These are phyloP conservation scores for Rhodotorula graminis DNA, from an alignment of 768 basidiomycete species.

Conservation along the genomic window DNA sequence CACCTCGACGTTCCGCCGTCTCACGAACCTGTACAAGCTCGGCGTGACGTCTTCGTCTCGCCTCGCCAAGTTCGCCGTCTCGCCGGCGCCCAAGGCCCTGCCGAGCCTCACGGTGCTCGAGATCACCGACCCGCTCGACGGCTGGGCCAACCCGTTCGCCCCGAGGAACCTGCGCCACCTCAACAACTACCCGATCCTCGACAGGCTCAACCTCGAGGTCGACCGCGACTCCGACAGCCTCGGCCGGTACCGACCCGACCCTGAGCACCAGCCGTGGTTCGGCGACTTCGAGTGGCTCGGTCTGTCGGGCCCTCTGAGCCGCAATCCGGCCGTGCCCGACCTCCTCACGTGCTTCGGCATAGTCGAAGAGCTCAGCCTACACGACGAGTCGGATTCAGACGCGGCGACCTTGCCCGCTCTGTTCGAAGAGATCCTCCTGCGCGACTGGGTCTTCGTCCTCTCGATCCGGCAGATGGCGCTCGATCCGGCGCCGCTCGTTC, in stretches of 20 bases:
- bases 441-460: background rate
- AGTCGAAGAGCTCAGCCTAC: too few species aligned
- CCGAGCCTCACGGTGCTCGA: background rate
- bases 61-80: background rate
- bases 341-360: background rate
- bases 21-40: background rate
- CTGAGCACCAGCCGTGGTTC: background rate
- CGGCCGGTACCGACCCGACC: background rate
- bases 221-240: too few species aligned
- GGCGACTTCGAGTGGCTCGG: background rate
- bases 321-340: background rate
- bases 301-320: background rate
- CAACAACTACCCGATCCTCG: background rate
- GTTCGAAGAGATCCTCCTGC: background rate
- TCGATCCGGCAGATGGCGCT: background rate
- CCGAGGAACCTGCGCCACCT: background rate
- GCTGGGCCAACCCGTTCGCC: background rate
- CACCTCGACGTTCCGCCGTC: too few species aligned
- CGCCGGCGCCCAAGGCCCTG: background rate
- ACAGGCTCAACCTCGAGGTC: too few species aligned
- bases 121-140: background rate
- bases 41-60: background rate
- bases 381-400: too few species aligned
- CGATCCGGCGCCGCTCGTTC: background rate
- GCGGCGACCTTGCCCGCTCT: background rate